Percentiles rank a stretch among this genome's conserved stretches.
Conservation (phyloP, 352 stramenopile genomes). For the Phytophthora agathidicida region DNA sequence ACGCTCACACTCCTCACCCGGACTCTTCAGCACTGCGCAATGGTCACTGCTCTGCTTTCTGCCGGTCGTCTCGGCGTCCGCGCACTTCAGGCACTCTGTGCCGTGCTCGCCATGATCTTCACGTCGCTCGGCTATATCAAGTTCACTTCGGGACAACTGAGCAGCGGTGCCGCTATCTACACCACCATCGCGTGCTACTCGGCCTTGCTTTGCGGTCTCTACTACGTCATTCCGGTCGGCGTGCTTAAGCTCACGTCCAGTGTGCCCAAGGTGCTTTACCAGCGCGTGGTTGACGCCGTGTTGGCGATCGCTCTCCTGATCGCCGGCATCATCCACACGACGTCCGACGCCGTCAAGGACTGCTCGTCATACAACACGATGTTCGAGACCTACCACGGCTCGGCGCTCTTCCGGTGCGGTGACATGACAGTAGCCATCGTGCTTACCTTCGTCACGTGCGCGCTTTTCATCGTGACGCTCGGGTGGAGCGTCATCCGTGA, state of each 20-base stretch:
- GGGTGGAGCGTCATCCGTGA: slow-evolving; percentile 41
- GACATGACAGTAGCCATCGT: slow-evolving; percentile 45
- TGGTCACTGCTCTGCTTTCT: slow-evolving; percentile 22
- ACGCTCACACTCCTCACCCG: slow-evolving; percentile 14
- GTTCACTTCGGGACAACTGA: slow-evolving; percentile 42
- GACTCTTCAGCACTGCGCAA: slow-evolving; percentile 5
- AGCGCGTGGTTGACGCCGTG: slow-evolving; percentile 34
- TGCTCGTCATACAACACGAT: slow-evolving; percentile 47
- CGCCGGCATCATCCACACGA: slow-evolving; percentile 41
- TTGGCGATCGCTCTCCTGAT: slow-evolving; percentile 38
- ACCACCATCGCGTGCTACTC: slow-evolving; percentile 48
- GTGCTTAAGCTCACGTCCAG: slow-evolving; percentile 28
- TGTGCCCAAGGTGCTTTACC: slow-evolving; percentile 34
- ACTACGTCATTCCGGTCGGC: slow-evolving; percentile 40
- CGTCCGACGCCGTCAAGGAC: slow-evolving; percentile 37
- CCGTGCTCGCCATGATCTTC: slow-evolving; percentile 50
- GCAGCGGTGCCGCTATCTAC: slow-evolving; percentile 44
- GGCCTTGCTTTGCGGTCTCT: slow-evolving; percentile 40
- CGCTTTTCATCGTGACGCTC: slow-evolving; percentile 39
- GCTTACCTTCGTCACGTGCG: slow-evolving; percentile 48
- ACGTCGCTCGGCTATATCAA: slow-evolving; percentile 53
- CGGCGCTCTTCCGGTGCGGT: slow-evolving; percentile 48
- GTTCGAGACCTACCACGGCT: slow-evolving; percentile 53
- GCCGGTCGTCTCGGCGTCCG: slow-evolving; percentile 26
- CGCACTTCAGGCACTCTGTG: slow-evolving; percentile 34